These are phyloP conservation scores for Arxiozyma slooffiae DNA, from an alignment of 1,139 yeast species.

Conservation along the genomic window DNA sequence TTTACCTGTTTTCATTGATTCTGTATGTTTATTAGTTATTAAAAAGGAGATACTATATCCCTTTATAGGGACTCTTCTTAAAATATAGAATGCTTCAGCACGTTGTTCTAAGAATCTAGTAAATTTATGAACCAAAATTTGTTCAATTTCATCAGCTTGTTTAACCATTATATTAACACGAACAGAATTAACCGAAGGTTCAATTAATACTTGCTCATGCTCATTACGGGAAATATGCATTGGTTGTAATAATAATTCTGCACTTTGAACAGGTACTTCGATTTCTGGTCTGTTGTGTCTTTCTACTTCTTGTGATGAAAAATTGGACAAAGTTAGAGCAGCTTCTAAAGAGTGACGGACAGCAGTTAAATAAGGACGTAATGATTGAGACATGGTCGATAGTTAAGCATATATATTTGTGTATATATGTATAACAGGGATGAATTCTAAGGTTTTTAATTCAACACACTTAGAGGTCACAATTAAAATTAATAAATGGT, in stretches of 20 bases:
- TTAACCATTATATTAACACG: constrained; percentile 86
- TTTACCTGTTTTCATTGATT: constrained; percentile 89
- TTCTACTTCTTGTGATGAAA: constrained; percentile 90
- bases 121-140: constrained; percentile 85
- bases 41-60: constrained; percentile 92
- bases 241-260: constrained; percentile 80
- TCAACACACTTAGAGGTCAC: background rate
- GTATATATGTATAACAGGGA: background rate
- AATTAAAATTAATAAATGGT: too few species aligned
- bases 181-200: constrained; percentile 84
- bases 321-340: constrained; percentile 88
- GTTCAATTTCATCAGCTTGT: constrained; percentile 96
- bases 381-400: constrained; percentile 66
- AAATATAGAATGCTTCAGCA: constrained; percentile 86
- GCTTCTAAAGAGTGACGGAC: constrained; percentile 91
- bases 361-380: constrained; percentile 88
- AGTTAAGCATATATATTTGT: too few species aligned
- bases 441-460: background rate
- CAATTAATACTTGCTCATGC: constrained; percentile 84
- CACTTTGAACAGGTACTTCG: constrained; percentile 62
- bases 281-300: constrained; percentile 97
- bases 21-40: constrained; percentile 90
- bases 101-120: constrained; percentile 88
- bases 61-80: constrained; percentile 77
- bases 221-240: constrained; percentile 89